Base-by-base conservation (phyloP, 2,329 filamentous ascomycete genomes). In the Domatiomyces catenatus region DNA sequence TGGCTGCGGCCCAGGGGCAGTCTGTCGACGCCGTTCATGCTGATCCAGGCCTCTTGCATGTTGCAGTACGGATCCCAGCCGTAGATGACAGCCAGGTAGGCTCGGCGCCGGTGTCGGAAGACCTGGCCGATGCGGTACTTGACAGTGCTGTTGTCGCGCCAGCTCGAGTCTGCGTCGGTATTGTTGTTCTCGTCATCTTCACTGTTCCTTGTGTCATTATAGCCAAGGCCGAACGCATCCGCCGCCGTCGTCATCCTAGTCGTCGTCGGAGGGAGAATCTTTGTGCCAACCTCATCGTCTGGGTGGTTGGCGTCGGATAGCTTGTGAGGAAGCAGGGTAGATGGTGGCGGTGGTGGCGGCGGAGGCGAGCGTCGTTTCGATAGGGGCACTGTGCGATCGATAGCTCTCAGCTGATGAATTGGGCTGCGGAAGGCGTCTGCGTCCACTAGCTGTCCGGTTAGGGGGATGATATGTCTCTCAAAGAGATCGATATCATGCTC, bases 41-140 rank as follows among this genome's bases (percentile, higher is more conserved):
- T 69, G 60, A 80, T 83, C 82, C 76, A 85, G 48, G 73, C 72
- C 56, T 83, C 80, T 44, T 74, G 69, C 6, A 75, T 75, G 39
- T 69, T 74, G 59, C 76, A 83, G 52, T 75, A 72, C 2, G 69
- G 65, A 52, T 84, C 81, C 89, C 90, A 98, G n/a, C 89, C 89
- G 12, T 84, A 86, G 52, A 98, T 84, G 22, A 93, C 76, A 17
- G 83, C 89, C 47, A 81, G 71, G 64, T 90, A 94, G 18, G 75
- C 71, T 63, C 92, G 94, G 45, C 88, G 77, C 54, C 74, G 79
- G 67, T 98, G 92, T 46, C 75, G 76, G 63, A 96, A 94, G 5
- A 94, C 75, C 59, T 93, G 84, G 0, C 92, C 92, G 47, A 94
- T 76, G 48, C 74, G 77, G 64, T 79, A 90, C 53, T 69, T 74